A percentile compares a stretch with the other conserved stretches of the same genome.
These are phyloP conservation scores for Ocimum tenuiflorum DNA, from an alignment of 257 asterid genomes.

Conservation along the genomic window DNA sequence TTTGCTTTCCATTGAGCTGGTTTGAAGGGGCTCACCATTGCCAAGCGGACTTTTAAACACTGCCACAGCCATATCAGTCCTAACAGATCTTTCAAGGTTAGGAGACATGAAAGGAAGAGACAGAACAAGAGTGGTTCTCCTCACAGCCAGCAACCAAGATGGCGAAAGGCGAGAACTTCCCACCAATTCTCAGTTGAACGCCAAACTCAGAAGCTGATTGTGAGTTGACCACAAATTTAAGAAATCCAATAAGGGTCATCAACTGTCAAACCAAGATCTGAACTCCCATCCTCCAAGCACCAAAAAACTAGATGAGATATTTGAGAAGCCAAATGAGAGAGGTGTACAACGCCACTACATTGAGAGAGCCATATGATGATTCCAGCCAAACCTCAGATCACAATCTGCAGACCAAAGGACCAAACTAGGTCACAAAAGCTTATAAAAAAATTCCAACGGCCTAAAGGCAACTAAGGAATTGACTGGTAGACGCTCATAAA, in stretches of 20 bases:
- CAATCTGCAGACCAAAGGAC: slow-evolving; percentile 27
- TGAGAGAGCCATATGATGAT: slow-evolving; percentile 36
- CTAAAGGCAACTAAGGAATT: neutral
- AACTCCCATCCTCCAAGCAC: slow-evolving; percentile 12
- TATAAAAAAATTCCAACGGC: neutral
- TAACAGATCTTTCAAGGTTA: slow-evolving; percentile 79
- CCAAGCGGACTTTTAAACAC: slow-evolving; percentile 64
- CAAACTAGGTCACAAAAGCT: neutral
- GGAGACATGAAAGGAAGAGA: slow-evolving; percentile 56
- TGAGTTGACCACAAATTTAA: slow-evolving; percentile 20
- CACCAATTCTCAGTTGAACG: slow-evolving; percentile 39
- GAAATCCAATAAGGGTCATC: slow-evolving; percentile 36
- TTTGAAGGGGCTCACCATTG: slow-evolving; percentile 50
- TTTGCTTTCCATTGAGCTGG: slow-evolving; percentile 53
- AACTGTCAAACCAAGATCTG: slow-evolving; percentile 27
- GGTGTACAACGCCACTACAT: slow-evolving; percentile 25
- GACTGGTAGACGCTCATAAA: neutral
- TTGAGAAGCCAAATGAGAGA: slow-evolving; percentile 18
- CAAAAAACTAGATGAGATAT: neutral
- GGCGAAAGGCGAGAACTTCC: slow-evolving; percentile 44
- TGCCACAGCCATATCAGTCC: slow-evolving; percentile 90
- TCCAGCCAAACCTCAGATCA: slow-evolving; percentile 13
- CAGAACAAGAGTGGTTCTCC: slow-evolving; percentile 18
- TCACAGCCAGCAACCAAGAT: slow-evolving; percentile 52
- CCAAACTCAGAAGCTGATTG: slow-evolving; percentile 57